Evolutionary conservation across 768 basidiomycete species (phyloP).

Genomic region (Termitomyces heimii): DNA sequence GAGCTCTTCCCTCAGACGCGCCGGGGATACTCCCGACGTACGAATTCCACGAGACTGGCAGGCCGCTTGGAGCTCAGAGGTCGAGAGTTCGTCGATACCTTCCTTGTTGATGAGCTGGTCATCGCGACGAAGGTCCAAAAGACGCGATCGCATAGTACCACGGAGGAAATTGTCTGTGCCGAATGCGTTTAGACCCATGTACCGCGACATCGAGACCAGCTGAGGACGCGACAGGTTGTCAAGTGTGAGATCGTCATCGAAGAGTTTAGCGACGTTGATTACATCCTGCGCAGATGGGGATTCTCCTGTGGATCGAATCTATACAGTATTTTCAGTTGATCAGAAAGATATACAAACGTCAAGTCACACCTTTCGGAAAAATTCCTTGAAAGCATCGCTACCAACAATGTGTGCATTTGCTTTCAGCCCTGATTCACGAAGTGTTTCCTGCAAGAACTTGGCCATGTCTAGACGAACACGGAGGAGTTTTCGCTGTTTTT

Average conservation of each 20-base stretch:
- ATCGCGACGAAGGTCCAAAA: slow-evolving; percentile 81
- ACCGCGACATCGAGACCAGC: slow-evolving; percentile 93
- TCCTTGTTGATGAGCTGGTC: slow-evolving; percentile 90
- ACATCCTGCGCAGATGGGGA: slow-evolving; percentile 84
- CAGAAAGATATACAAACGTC: not conserved
- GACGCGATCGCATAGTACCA: slow-evolving; percentile 78
- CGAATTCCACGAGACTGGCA: slow-evolving; percentile 94
- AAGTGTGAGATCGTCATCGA: slow-evolving; percentile 95
- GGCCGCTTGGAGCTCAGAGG: slow-evolving; percentile 85
- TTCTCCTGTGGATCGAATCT: slow-evolving; percentile 95
- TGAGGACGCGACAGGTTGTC: slow-evolving; percentile 99
- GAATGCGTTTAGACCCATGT: slow-evolving; percentile 98
- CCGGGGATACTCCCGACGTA: slow-evolving; percentile 81
- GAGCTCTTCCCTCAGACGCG: slow-evolving; percentile 84
- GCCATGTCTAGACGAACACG: slow-evolving; percentile 97
- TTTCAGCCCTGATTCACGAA: slow-evolving; percentile 90
- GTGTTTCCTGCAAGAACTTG: slow-evolving; percentile 97
- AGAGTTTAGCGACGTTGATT: slow-evolving; percentile 92
- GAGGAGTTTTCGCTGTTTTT: slow-evolving; percentile 94
- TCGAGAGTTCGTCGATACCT: slow-evolving; percentile 88
- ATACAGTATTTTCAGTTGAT: not conserved
- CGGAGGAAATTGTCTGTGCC: slow-evolving; percentile 98
- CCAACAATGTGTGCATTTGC: slow-evolving; percentile 92
- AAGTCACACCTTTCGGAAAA: slow-evolving; percentile 87
- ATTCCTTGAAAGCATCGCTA: slow-evolving; percentile 96